Conservation (phyloP, 1,139 yeast genomes). For the Kurtzmaniella natalensis region DNA sequence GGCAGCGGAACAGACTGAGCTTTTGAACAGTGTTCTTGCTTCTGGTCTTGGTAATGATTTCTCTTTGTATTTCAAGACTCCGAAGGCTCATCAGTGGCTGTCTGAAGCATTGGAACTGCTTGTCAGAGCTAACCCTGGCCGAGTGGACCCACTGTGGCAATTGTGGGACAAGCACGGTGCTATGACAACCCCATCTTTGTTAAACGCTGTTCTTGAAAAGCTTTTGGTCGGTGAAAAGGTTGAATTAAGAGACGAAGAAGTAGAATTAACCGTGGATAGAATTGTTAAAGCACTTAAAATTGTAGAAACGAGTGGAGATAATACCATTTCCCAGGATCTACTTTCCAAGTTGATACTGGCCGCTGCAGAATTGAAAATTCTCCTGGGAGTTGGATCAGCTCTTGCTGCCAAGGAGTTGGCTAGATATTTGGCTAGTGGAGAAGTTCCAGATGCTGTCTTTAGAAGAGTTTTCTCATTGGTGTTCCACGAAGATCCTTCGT, state of each 20-base stretch:
- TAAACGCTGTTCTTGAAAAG: slow-evolving; percentile 5
- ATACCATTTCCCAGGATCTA: slow-evolving; percentile 10
- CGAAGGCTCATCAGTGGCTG: slow-evolving; percentile 13
- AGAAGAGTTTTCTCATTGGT: slow-evolving; percentile 4
- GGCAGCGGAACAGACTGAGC: background rate
- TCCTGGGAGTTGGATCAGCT: background rate
- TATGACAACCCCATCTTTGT: slow-evolving; percentile 7
- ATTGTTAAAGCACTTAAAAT: background rate
- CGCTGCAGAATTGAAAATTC: background rate
- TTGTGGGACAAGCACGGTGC: slow-evolving; percentile 23
- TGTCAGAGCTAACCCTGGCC: slow-evolving; percentile 35
- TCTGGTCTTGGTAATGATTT: slow-evolving; percentile 24
- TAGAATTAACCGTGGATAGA: slow-evolving; percentile 1
- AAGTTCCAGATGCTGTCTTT: background rate
- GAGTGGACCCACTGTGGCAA: slow-evolving; percentile 35
- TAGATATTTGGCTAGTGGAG: background rate
- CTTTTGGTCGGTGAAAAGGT: slow-evolving; percentile 8
- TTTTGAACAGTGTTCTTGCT: slow-evolving; percentile 13
- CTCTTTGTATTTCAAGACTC: slow-evolving; percentile 26
- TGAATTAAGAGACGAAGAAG: slow-evolving; percentile 6
- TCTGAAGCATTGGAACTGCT: slow-evolving; percentile 20
- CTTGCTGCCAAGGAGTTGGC: background rate
- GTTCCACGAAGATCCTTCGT: slow-evolving; percentile 5
- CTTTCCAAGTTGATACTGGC: slow-evolving; percentile 12
- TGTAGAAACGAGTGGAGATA: background rate